These are phyloP conservation scores for Orychophragmus violaceus DNA, from an alignment of 345 rosid species.

Conservation along the genomic window DNA sequence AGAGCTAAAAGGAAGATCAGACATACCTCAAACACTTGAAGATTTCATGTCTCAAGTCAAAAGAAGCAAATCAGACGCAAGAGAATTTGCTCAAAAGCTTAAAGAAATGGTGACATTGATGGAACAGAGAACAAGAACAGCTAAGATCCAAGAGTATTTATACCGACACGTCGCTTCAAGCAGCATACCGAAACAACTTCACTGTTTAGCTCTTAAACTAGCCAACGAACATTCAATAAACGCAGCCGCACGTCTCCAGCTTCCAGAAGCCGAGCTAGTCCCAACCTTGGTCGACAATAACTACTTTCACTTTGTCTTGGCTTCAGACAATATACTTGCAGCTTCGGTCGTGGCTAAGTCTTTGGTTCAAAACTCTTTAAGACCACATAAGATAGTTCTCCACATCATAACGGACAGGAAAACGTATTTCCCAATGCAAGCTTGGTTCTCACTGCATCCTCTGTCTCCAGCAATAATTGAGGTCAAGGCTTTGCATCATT, in stretches of 20 bases:
- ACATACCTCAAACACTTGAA: conserved; percentile 71
- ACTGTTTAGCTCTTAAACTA: conserved; percentile 70
- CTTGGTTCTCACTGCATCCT: conserved; percentile 94
- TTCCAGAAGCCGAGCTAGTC: conserved; percentile 71
- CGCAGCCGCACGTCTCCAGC: conserved; percentile 90
- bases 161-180: conserved; percentile 90
- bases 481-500: conserved; percentile 94
- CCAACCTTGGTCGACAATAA: conserved; percentile 75
- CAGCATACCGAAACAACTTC: conserved; percentile 91
- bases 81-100: conserved; percentile 70
- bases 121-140: conserved; percentile 85
- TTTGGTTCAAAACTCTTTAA: conserved; percentile 55
- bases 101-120: conserved; percentile 79
- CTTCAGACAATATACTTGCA: conserved; percentile 87
- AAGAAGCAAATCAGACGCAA: conserved; percentile 54
- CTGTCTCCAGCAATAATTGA: conserved; percentile 74
- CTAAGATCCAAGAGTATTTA: conserved; percentile 84
- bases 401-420: conserved; percentile 90
- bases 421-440: conserved; percentile 94
- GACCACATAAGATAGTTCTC: conserved; percentile 59
- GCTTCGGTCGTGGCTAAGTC: conserved; percentile 83
- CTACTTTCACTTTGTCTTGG: conserved; percentile 75
- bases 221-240: conserved; percentile 87
- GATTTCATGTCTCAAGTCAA: conserved; percentile 70
- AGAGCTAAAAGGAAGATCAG: conserved; percentile 63